These are phyloP conservation scores for Recurvomyces mirabilis DNA, from an alignment of 495 filamentous ascomycete genomes.

Conservation along the genomic window DNA sequence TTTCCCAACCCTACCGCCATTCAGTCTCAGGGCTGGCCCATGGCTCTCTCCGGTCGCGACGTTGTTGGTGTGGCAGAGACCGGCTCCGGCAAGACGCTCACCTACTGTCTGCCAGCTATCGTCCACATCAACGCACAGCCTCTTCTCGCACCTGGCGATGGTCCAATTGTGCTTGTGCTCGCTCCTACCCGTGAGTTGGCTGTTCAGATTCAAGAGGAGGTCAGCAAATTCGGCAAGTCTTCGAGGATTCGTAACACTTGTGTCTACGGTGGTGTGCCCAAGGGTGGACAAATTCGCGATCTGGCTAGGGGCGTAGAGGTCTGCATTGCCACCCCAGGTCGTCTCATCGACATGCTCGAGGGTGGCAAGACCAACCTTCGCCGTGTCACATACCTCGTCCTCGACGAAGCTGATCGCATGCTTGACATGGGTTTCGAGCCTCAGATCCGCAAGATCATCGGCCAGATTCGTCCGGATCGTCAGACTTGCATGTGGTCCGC, in stretches of 20 bases:
- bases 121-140: constrained; percentile 99
- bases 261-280: constrained; percentile 97
- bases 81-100: constrained; percentile 96
- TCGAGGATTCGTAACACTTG: constrained; percentile 98
- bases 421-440: constrained; percentile 87
- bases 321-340: constrained; percentile 91
- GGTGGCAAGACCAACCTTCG: constrained; percentile 95
- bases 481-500: constrained; percentile 99
- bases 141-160: constrained; percentile 90
- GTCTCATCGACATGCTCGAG: constrained; percentile 97
- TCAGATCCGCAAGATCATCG: constrained; percentile 87
- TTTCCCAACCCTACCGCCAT: constrained; percentile 88
- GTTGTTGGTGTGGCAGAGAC: constrained; percentile 99
- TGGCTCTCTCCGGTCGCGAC: constrained; percentile 95
- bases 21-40: constrained; percentile 97
- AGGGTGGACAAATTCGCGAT: constrained; percentile 91
- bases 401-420: constrained; percentile 86
- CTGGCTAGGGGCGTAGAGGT: constrained; percentile 79
- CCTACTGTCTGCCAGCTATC: constrained; percentile 95
- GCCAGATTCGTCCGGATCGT: constrained; percentile 95
- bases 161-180: constrained; percentile 89
- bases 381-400: constrained; percentile 88
- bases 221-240: constrained; percentile 93
- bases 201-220: constrained; percentile 92
- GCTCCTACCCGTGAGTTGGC: constrained; percentile 95